Conservation (phyloP, 768 basidiomycete genomes). For the Naganishia randhawae region DNA sequence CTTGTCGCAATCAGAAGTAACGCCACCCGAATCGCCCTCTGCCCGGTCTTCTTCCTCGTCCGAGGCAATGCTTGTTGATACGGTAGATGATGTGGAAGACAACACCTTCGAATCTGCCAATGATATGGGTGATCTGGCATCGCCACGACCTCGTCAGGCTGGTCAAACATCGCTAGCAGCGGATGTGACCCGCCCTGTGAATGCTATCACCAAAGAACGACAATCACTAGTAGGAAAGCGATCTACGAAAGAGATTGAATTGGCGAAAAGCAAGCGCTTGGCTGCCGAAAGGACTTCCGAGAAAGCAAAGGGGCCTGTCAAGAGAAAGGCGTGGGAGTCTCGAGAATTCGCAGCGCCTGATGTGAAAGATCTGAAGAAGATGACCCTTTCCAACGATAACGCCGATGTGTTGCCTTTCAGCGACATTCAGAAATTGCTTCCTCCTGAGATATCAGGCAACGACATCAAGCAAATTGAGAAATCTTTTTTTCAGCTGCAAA, state of each 20-base stretch:
- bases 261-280: background rate
- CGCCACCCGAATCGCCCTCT: conserved; percentile 7
- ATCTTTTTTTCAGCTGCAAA: background rate
- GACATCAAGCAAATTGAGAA: background rate
- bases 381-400: background rate
- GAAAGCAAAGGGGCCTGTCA: background rate
- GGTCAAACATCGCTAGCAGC: background rate
- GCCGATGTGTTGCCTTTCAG: background rate
- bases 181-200: background rate
- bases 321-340: background rate
- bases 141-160: background rate
- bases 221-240: background rate
- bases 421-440: background rate
- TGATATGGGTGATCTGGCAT: background rate
- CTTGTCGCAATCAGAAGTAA: background rate
- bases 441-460: background rate
- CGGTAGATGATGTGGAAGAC: background rate
- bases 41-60: background rate
- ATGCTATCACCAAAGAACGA: background rate
- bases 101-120: background rate
- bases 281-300: background rate
- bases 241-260: background rate
- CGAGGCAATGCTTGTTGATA: conserved; percentile 3
- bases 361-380: background rate
- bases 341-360: background rate